Percentiles rank a stretch among this genome's conserved stretches.
Conservation (phyloP, 306 rosid genomes). For the Glycyrrhiza uralensis region DNA sequence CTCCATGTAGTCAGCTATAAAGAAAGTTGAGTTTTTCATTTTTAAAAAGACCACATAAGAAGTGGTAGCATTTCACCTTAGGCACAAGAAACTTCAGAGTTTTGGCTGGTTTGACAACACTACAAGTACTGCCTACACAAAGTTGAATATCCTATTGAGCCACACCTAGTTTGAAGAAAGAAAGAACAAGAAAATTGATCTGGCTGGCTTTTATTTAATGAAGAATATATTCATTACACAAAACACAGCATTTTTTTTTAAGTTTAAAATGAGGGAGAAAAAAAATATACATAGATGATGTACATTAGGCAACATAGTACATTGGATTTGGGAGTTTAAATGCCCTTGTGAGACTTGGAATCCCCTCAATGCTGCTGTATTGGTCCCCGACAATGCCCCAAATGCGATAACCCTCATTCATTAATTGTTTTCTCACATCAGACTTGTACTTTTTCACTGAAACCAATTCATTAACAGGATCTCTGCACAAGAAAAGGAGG, state of each 20-base stretch:
- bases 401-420: slow-evolving; percentile 21
- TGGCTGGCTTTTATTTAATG: background rate
- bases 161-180: background rate
- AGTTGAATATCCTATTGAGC: too few species aligned
- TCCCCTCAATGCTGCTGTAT: slow-evolving; percentile 28
- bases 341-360: slow-evolving; percentile 18
- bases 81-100: too few species aligned
- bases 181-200: background rate
- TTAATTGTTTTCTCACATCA: slow-evolving; percentile 18
- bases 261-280: background rate
- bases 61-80: too few species aligned
- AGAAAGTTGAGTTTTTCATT: too few species aligned
- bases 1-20: too few species aligned
- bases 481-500: background rate
- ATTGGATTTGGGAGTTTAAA: slow-evolving; percentile 42
- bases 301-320: slow-evolving; percentile 34
- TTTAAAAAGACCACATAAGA: too few species aligned
- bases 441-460: slow-evolving; percentile 28
- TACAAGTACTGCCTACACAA: too few species aligned
- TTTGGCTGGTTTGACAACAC: too few species aligned
- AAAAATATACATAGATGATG: background rate
- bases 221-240: background rate
- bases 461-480: slow-evolving; percentile 20
- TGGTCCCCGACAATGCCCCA: slow-evolving; percentile 38
- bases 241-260: background rate